Base-by-base conservation (phyloP, 192 early-diverging fungal genomes). In the Kappamyces sp. region DNA sequence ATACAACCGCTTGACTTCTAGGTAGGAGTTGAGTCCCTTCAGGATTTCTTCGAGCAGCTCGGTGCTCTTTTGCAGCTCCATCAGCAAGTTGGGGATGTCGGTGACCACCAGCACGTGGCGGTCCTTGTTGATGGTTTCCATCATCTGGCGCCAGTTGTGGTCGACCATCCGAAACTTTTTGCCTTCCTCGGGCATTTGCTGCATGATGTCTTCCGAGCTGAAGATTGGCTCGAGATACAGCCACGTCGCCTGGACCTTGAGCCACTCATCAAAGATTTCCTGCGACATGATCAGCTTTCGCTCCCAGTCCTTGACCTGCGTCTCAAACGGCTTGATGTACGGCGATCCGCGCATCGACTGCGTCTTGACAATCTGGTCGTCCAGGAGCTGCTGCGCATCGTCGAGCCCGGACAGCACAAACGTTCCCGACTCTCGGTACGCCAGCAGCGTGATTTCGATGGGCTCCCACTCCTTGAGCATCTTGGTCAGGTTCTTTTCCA, bases 261-360 rank as follows among this genome's bases (percentile, higher is more conserved):
- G 62, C 82, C 82, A 84, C 58, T 84, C 82, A 48, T 84, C 82
- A 34, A 84, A 58, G 48, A 77, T 83, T 58, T 84, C 82, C 58
- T 84, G 82, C 13, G 76, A 76, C 2, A 62, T 65, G 42, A 84
- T 61, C 61, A 84, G 60, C 48, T 75, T 74, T 31, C 64, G 40
- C 58, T 84, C 82, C 82, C 82, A 84, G 31, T 84, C 82, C 61
- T 76, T 80, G 51, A 82, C 77, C 62, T 84, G 69, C 37, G 62
- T 55, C 58, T 84, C 82, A 55, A 84, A 84, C 32, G 82, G 82
- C 48, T 84, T 84, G 40, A 84, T 83, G 62, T 75, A 84, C 10
- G 82, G 80, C 5, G 77, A 80, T n/a, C 80, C 80, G 9, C 82
- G 75, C 82, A 84, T 84, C 7, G 80, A 84, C 49, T 84, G 82